A percentile compares a stretch with the other conserved stretches of the same genome.
Conservation (phyloP, 2,329 filamentous ascomycete species). For the Ophiostoma quercus region DNA sequence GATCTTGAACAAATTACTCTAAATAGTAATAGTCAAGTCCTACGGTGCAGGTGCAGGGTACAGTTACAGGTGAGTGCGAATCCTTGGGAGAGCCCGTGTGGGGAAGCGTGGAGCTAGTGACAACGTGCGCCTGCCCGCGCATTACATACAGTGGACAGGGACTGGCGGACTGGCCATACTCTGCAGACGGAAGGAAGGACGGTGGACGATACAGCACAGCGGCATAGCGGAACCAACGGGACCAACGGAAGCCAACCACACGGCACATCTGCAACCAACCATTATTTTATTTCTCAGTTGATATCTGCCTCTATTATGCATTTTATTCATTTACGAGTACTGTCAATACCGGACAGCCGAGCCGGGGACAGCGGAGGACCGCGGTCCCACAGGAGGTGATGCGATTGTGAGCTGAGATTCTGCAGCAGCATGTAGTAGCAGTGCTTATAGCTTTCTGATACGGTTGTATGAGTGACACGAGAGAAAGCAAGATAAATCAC, state of each 20-base stretch:
- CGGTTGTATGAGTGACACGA: too few relatives aligned
- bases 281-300: too few relatives aligned
- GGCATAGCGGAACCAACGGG: background rate
- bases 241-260: background rate
- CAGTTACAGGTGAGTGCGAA: background rate
- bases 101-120: conserved; percentile 11
- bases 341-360: background rate
- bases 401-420: background rate
- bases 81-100: conserved; percentile 3
- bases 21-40: conserved; percentile 6
- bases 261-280: background rate
- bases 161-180: background rate
- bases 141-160: conserved; percentile 11
- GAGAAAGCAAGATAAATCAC: too few relatives aligned
- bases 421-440: background rate
- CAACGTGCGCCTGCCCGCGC: background rate
- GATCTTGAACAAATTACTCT: background rate
- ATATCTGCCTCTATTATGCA: too few relatives aligned
- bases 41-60: background rate
- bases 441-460: too few relatives aligned
- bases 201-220: background rate
- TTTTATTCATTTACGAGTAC: too few relatives aligned
- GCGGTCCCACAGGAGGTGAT: background rate
- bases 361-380: background rate
- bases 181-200: background rate